Evolutionary conservation across 305 asterid species (phyloP).

Genomic region (Striga hermonthica): DNA sequence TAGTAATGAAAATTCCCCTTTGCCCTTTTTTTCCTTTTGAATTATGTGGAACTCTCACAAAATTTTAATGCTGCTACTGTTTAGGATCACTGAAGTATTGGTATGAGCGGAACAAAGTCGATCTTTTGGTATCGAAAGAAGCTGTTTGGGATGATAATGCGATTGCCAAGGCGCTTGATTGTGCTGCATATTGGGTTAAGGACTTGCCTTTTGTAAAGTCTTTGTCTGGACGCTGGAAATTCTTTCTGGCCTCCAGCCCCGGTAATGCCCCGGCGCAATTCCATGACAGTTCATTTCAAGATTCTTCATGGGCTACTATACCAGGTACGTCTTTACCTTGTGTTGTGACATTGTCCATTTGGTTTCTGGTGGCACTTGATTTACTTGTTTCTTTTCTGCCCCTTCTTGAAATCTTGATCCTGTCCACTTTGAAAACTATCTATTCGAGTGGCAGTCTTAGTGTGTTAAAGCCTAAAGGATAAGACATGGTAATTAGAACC

Average conservation of each 20-base stretch:
- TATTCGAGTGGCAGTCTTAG: constrained; percentile 17
- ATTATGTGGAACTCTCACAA: background rate
- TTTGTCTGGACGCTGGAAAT: constrained; percentile 84
- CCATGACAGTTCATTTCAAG: constrained; percentile 59
- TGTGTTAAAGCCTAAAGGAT: background rate
- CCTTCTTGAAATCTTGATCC: background rate
- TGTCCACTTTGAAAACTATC: constrained; percentile 1
- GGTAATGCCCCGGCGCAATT: constrained; percentile 51
- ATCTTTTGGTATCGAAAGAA: constrained; percentile 49
- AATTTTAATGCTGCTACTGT: constrained; percentile 23
- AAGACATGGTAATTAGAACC: constrained; percentile 9
- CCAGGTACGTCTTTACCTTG: constrained; percentile 51
- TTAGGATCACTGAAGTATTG: constrained; percentile 87
- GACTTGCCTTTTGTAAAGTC: constrained; percentile 80
- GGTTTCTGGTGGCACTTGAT: constrained; percentile 6
- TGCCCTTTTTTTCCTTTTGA: background rate
- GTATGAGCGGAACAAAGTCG: constrained; percentile 82
- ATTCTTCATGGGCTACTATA: constrained; percentile 73
- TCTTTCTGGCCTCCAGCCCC: constrained; percentile 67
- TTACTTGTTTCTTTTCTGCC: constrained; percentile 15
- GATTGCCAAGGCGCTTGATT: constrained; percentile 70
- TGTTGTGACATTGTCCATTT: constrained; percentile 8
- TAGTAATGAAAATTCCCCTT: too few species aligned
- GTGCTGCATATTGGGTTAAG: constrained; percentile 83
- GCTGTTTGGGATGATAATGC: constrained; percentile 93